phyloP scores from a whole-genome alignment of 345 rosid species.

The Acer saccharum region DNA sequence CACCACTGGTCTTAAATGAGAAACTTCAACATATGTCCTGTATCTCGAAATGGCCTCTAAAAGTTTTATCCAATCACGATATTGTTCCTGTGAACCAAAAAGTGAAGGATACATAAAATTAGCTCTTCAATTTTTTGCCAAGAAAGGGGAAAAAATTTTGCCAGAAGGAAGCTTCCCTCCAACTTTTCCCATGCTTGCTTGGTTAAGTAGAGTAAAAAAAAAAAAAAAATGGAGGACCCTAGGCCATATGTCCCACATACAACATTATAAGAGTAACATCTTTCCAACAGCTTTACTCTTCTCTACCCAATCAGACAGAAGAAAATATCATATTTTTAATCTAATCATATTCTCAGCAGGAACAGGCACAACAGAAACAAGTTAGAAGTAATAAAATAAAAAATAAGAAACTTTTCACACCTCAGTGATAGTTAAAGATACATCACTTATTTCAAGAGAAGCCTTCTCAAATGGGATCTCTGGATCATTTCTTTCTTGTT shows the following conservation, averaged over 20 bases:
- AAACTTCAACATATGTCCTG: slow-evolving; percentile 76
- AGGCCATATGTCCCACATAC: neutral
- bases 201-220: slow-evolving; percentile 3
- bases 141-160: slow-evolving; percentile 2
- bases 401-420: slow-evolving; percentile 35
- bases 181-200: neutral
- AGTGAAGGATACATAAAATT: slow-evolving; percentile 22
- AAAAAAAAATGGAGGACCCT: slow-evolving; percentile 1
- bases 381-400: neutral
- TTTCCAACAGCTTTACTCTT: neutral
- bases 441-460: slow-evolving; percentile 77
- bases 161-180: slow-evolving; percentile 16
- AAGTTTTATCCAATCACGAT: slow-evolving; percentile 96
- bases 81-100: slow-evolving; percentile 69
- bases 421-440: slow-evolving; percentile 83
- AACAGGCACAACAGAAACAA: neutral
- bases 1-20: slow-evolving; percentile 85
- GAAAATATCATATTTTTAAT: slow-evolving; percentile 2
- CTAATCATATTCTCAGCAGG: neutral
- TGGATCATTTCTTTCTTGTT: slow-evolving; percentile 88
- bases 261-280: neutral
- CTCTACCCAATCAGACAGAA: neutral
- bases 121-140: slow-evolving; percentile 21
- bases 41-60: slow-evolving; percentile 89
- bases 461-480: slow-evolving; percentile 96